Base-by-base conservation (phyloP, 2,329 filamentous ascomycete species). In the Phyllosticta citriasiana region DNA sequence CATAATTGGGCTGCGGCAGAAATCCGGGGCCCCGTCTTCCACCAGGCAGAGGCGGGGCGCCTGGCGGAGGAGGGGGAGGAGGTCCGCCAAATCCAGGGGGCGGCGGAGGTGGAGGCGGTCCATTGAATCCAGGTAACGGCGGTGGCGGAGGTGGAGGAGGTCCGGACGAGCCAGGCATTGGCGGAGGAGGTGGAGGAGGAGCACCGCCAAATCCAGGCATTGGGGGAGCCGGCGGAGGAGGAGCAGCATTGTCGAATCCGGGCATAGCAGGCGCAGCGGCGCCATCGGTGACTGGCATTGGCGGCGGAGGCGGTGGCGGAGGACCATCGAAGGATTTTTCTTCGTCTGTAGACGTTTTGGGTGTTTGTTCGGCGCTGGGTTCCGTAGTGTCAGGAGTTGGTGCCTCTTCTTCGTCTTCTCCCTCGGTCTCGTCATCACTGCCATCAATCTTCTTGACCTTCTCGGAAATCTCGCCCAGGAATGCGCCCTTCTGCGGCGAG, bases 351-450 rank as follows among this genome's bases (percentile, higher is more conserved):
- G 85, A 85, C 7, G 84, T 89, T 66, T 84, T 81, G 6, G 87
- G 87, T n/a, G 84, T 81, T 60, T 86, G 80, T 65, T 91, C 87
- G 64, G 90, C 77, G 73, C 87, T 90, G 27, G 87, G 88, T 71
- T 91, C 87, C 22, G 86, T 89, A 54, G 88, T 84, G 26, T 87
- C 89, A 40, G 88, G 90, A 1, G 88, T 89, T 62, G 87, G 80
- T 59, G 84, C 85, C 66, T 88, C 87, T 2, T 25, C 60, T 67
- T 88, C 87, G 2, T 25, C 60, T 4, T 55, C 55, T 14, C 14
- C 47, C 33, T 57, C 71, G 60, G 84, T 84, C 66, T 88, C 87
- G 33, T 85, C 87, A 67, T 91, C 88, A 70, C 87, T 89, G 54
- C 80, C 88, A 69, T 88, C 88, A 68, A 85, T 84, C 63, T 78